Evolutionary conservation across 2,329 filamentous ascomycete genomes (phyloP), one percentile per base, ranked within the genome.

Genomic region (Epicoccum nigrum): DNA sequence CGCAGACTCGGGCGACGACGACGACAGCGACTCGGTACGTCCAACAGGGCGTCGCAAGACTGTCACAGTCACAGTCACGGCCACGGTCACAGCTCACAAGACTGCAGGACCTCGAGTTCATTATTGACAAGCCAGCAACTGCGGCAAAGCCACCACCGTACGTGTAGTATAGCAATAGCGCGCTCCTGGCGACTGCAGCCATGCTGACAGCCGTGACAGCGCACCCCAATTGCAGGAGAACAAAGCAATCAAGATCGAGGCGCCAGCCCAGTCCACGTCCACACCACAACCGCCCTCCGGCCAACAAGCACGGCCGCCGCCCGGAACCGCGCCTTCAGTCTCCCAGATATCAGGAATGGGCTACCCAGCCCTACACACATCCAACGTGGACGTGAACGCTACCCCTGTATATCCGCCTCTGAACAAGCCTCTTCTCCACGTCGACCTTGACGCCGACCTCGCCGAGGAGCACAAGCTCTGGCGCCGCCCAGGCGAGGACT

Each of bases 401-500:
- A 89, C 92, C 57, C 93, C 94, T 0, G 77, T 88, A 2, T 92
- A 95, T 72, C 86, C 88, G 15, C 79, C 77, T 2, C 81, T 82
- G 3, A 86, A 86, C 17, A 94, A 95, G 61, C 92, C 94, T 63
- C 89, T 94, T 40, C 75, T 63, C 1, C 74, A 77, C 38, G 64
- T 82, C 44, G 79, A 82, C 57, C 77, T 83, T 56, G 80, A 82
- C 56, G 77, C 78, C 38, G 77, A 81, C 56, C 70, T 81, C 16
- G 78, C 80, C 45, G 90, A 92, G 65, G 78, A 83, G 56, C 89
- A 92, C 57, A 97, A 97, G 73, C 92, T 93, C 15, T 99, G 94
- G 94, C 87, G 94, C 35, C 87, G 92, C 59, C 94, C 94, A 0
- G 94, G 94, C 38, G 92, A 93, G 9, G 94, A 99, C 67, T 85